Conservation (phyloP, 306 rosid genomes). For the Urtica urens region DNA sequence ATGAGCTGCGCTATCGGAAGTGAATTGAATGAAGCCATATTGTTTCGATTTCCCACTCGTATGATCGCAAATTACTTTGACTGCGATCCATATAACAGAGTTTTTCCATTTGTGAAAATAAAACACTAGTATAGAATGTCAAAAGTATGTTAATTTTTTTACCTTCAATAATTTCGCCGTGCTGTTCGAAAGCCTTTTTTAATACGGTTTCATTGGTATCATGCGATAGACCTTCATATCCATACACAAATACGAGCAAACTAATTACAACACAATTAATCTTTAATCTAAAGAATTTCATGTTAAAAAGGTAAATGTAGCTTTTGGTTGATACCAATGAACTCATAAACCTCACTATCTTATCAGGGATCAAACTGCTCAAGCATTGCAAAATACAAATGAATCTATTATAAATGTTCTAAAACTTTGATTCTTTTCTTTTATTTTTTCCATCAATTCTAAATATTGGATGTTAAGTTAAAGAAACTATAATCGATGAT, state of each 20-base stretch:
- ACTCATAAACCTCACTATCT: too few relatives aligned
- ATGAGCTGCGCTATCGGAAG: constrained; percentile 41
- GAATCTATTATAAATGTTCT: too few relatives aligned
- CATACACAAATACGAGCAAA: background rate
- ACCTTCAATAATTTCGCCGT: constrained; percentile 61
- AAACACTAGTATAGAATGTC: background rate
- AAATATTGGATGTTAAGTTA: too few relatives aligned
- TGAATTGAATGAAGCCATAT: constrained; percentile 45
- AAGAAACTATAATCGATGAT: too few relatives aligned
- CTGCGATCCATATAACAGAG: constrained; percentile 16
- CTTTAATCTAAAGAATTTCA: background rate
- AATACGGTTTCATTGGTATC: constrained; percentile 59
- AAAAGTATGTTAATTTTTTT: too few relatives aligned
- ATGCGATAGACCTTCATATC: constrained; percentile 41
- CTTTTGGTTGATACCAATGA: too few relatives aligned
- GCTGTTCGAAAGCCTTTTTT: constrained; percentile 38
- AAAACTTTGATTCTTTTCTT: too few relatives aligned
- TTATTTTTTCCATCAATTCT: too few relatives aligned
- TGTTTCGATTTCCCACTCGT: constrained; percentile 55
- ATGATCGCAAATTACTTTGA: constrained; percentile 50
- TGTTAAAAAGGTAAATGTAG: too few relatives aligned
- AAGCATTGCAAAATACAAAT: too few relatives aligned
- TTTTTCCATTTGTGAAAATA: background rate
- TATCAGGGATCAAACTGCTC: too few relatives aligned
- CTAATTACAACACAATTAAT: background rate